Conservation (phyloP, 805 yeast species). For the Saturnispora zaruensis region DNA sequence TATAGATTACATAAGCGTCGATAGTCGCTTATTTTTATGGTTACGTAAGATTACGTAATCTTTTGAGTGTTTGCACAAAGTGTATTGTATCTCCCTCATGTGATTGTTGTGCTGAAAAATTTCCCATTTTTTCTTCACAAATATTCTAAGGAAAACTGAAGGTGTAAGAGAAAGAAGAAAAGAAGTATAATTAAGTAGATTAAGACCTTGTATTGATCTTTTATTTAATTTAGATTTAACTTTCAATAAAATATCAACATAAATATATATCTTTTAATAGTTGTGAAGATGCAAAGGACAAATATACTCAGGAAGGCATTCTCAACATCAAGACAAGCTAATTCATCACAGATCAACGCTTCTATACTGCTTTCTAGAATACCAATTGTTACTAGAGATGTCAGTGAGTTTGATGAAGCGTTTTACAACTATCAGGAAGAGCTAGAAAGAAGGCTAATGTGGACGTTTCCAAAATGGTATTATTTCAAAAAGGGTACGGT, state of each 20-base stretch:
- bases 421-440: constrained; percentile 80
- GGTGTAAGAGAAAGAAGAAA: not conserved
- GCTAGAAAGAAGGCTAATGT: constrained; percentile 83
- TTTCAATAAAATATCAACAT: not conserved
- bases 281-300: not conserved
- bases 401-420: constrained; percentile 59
- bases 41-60: not conserved
- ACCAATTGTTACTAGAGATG: constrained; percentile 78
- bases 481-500: constrained; percentile 87
- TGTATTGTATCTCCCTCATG: not conserved
- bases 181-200: no score
- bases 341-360: not conserved
- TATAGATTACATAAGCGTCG: no score
- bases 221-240: no score
- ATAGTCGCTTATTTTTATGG: not conserved
- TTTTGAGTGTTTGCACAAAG: not conserved
- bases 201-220: no score
- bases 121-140: not conserved
- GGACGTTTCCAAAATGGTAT: constrained; percentile 94
- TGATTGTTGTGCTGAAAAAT: not conserved
- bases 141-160: no score
- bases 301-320: not conserved
- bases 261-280: no score
- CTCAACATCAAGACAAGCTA: not conserved
- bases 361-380: constrained; percentile 46